Evolutionary conservation across 2,329 filamentous ascomycete species (phyloP), one percentile per base, ranked within the genome.

Genomic region (Hypoxylon rubiginosum): DNA sequence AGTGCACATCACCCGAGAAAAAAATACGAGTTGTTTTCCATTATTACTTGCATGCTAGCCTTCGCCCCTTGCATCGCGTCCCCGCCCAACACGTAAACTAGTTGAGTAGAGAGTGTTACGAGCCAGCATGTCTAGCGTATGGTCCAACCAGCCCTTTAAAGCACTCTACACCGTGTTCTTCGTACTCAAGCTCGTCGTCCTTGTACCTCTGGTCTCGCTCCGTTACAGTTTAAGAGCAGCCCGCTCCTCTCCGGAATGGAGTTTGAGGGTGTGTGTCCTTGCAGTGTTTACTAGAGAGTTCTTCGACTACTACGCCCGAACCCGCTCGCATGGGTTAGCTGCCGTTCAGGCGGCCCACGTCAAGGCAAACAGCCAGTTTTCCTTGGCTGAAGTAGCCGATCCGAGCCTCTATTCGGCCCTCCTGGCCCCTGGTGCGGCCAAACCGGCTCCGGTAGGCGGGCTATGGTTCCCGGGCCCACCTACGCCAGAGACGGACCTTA

Each of bases 121-220:
- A 13, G 10, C 50, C 48, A 55, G n/a, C 13, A 70, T 68, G 67
- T 54, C 67, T 45, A 39, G 32, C n/a, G n/a, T n/a, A n/a, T 70
- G 59, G 64, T 58, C 67, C 1, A 64, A 52, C 13, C 67, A 70
- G 51, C 63, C 67, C 9, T 64, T 66, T 21, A 70, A 63, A 58
- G 58, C 30, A 13, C 1, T 70, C 41, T 71, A 61, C 41, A 58
- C 39, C 11, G 13, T 46, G 2, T 64, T 60, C 24, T 32, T 58
- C 19, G 7, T 59, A 19, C 2, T 58, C 1, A 52, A 36, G 39
- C 19, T 46, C 4, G 9, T 52, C 10, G 26, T 43, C 17, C 21
- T 59, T 32, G 13, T 70, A 7, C 51, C 65, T 1, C 60, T 36
- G 55, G 39, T 62, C 36, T 2, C 65, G 13, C 5, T 68, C 7